Percentiles rank a stretch among this genome's conserved stretches.
phyloP scores from a whole-genome alignment of 2,329 filamentous ascomycete genomes.

The Aspergillus udagawae region DNA sequence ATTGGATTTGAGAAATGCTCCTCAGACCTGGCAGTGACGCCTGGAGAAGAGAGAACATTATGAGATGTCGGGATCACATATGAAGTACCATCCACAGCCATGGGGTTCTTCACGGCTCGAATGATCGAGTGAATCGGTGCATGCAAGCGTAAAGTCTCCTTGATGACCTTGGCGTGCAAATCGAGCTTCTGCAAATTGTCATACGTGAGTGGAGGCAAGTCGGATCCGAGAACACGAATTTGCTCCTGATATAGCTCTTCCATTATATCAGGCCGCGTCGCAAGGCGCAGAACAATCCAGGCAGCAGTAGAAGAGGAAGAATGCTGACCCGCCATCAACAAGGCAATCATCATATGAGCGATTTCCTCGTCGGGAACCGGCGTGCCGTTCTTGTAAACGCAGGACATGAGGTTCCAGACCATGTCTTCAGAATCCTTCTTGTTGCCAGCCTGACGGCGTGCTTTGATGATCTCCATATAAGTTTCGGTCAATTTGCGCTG shows the following conservation, averaged over 20 bases:
- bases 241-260: slow-evolving; percentile 85
- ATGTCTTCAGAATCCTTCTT: slow-evolving; percentile 65
- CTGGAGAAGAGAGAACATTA: slow-evolving; percentile 78
- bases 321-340: slow-evolving; percentile 89
- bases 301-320: slow-evolving; percentile 78
- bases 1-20: slow-evolving; percentile 78
- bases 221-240: slow-evolving; percentile 64
- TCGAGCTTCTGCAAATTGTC: slow-evolving; percentile 75
- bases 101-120: slow-evolving; percentile 83
- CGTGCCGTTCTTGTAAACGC: slow-evolving; percentile 76
- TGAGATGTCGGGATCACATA: slow-evolving; percentile 78
- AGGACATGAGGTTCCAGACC: slow-evolving; percentile 86
- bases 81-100: slow-evolving; percentile 76
- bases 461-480: slow-evolving; percentile 77
- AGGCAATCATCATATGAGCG: slow-evolving; percentile 89
- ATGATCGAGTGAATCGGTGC: slow-evolving; percentile 94
- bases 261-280: slow-evolving; percentile 71
- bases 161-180: slow-evolving; percentile 78
- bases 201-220: slow-evolving; percentile 70
- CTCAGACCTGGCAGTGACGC: slow-evolving; percentile 68
- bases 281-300: slow-evolving; percentile 81
- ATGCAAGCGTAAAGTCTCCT: slow-evolving; percentile 87
- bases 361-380: slow-evolving; percentile 78
- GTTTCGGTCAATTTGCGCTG: slow-evolving; percentile 76
- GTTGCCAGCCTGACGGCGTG: slow-evolving; percentile 56